Conservation (phyloP, 2,329 filamentous ascomycete species). For the Immersiporthe knoxdaviesiana region DNA sequence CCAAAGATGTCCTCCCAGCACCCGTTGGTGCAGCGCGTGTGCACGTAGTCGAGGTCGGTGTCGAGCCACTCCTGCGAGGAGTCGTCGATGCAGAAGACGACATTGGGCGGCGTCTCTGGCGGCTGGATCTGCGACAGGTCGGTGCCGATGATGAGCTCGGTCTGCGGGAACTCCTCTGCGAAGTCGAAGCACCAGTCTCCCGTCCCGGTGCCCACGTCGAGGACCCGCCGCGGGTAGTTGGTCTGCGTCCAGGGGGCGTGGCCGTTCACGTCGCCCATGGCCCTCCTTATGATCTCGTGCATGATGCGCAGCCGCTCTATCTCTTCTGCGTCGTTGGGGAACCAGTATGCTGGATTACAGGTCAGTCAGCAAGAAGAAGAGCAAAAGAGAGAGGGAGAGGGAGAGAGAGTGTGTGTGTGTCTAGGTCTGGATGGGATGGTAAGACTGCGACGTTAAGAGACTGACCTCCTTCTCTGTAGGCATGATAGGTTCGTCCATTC, state of each 20-base stretch:
- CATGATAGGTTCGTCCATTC: conserved; percentile 29
- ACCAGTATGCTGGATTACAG: conserved; percentile 38
- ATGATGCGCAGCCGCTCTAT: conserved; percentile 38
- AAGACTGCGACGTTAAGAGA: too few species aligned
- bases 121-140: conserved; percentile 73
- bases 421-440: neutral
- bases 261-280: conserved; percentile 39
- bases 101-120: conserved; percentile 68
- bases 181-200: conserved; percentile 72
- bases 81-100: conserved; percentile 73
- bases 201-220: conserved; percentile 53
- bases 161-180: conserved; percentile 62
- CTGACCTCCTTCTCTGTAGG: conserved; percentile 28
- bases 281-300: conserved; percentile 38
- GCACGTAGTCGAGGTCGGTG: conserved; percentile 60
- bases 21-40: conserved; percentile 53
- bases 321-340: conserved; percentile 40
- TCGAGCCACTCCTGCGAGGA: conserved; percentile 56
- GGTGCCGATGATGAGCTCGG: conserved; percentile 60
- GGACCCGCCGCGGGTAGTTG: conserved; percentile 37
- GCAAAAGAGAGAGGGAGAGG: neutral
- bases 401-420: neutral
- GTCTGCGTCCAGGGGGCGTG: conserved; percentile 37
- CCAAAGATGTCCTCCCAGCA: conserved; percentile 54
- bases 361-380: conserved; percentile 5